phyloP scores from a whole-genome alignment of 139 green algal genomes.

The Parachlorella kessleri region DNA sequence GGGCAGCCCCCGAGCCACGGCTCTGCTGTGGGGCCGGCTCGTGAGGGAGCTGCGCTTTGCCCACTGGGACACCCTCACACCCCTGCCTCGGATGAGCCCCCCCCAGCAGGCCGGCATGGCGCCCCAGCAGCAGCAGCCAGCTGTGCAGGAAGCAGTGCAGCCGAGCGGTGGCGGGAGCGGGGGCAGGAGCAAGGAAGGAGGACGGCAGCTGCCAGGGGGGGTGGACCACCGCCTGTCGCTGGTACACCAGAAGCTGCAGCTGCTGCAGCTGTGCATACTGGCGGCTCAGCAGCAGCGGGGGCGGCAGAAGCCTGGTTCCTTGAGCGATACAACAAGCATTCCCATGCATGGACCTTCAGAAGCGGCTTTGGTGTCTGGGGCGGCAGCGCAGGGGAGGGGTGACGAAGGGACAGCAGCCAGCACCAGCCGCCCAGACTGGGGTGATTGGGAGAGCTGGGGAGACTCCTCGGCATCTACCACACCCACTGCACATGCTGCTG shows the following conservation, averaged over 20 bases:
- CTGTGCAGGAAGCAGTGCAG: not conserved
- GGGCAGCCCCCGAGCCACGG: constrained; percentile 68
- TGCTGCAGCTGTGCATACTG: constrained; percentile 79
- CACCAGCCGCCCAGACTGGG: not conserved
- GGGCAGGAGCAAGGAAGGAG: not conserved
- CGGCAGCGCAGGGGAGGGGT: too few species aligned
- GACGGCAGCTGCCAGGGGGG: constrained; percentile 6
- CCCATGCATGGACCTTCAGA: not conserved
- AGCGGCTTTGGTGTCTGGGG: constrained; percentile 2
- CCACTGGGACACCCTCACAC: constrained; percentile 60
- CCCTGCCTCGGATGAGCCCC: constrained; percentile 66
- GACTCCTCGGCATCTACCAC: not conserved
- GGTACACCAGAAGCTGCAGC: constrained; percentile 89
- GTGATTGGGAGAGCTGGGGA: not conserved
- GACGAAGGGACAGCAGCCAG: not conserved
- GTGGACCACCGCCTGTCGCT: constrained; percentile 56
- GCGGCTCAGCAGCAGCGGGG: constrained; percentile 15
- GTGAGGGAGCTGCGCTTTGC: constrained; percentile 58
- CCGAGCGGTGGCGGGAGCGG: not conserved
- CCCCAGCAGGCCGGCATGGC: constrained; percentile 5
- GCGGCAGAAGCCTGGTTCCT: not conserved
- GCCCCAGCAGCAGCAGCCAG: constrained; percentile 12
- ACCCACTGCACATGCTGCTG: not conserved
- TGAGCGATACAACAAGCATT: too few species aligned
- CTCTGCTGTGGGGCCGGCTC: constrained; percentile 71